Evolutionary conservation across 768 basidiomycete species (phyloP).

Genomic region (Termitomyces sp.): DNA sequence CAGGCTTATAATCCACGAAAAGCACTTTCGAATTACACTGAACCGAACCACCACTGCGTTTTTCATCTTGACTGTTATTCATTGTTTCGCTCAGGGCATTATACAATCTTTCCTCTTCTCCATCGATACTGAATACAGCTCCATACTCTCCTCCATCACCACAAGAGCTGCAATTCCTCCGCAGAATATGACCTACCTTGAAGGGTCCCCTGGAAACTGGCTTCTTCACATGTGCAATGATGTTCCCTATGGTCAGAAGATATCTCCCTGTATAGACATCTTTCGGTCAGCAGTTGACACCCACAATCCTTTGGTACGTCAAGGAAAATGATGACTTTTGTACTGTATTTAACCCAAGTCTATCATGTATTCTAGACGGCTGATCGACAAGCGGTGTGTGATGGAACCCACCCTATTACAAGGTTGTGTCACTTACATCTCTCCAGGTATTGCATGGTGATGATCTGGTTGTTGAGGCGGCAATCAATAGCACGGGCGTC

Average conservation of each 20-base stretch:
- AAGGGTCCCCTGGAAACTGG: conserved; percentile 23
- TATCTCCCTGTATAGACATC: conserved; percentile 29
- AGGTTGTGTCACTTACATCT: background rate
- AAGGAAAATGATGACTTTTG: background rate
- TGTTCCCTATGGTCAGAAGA: conserved; percentile 33
- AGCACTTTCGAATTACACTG: conserved; percentile 37
- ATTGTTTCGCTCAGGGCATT: conserved; percentile 50
- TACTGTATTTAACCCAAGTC: background rate
- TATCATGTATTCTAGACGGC: background rate
- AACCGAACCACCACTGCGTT: conserved; percentile 40
- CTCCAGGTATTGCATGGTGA: background rate
- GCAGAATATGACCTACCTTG: conserved; percentile 32
- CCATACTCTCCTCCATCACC: conserved; percentile 34
- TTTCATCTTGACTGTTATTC: conserved; percentile 46
- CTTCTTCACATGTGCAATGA: conserved; percentile 41
- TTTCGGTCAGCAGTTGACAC: conserved; percentile 24
- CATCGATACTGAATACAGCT: conserved; percentile 37
- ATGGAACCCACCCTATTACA: background rate
- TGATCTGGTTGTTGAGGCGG: background rate
- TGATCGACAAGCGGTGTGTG: background rate
- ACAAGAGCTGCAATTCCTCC: conserved; percentile 29
- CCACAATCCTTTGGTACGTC: conserved; percentile 4
- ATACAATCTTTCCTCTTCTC: conserved; percentile 46
- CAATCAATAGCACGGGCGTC: conserved; percentile 21
- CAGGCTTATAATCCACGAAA: background rate